Conservation (phyloP, 495 filamentous ascomycete genomes). For the Bacidia gigantensis region DNA sequence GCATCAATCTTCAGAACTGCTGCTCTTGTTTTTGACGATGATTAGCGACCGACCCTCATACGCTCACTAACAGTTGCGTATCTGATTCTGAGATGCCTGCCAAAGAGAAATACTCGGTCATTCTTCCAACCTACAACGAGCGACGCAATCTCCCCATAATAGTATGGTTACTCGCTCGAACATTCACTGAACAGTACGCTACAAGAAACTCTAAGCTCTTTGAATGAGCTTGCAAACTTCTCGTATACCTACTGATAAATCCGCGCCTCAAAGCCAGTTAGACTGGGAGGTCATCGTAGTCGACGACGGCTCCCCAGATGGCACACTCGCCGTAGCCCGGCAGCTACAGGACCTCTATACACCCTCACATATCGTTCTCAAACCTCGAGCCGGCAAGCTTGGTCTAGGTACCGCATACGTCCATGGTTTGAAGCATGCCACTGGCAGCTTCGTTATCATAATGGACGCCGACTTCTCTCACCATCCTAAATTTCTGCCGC, state of each 20-base stretch:
- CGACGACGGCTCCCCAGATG: constrained; percentile 94
- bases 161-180: constrained; percentile 79
- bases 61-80: neutral
- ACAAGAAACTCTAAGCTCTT: constrained; percentile 2
- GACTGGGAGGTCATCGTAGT: constrained; percentile 96
- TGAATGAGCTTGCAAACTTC: no score
- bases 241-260: constrained; percentile 1
- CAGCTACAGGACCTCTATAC: constrained; percentile 79
- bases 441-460: constrained; percentile 92
- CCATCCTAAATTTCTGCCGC: constrained; percentile 89
- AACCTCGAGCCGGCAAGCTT: constrained; percentile 82
- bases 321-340: constrained; percentile 75
- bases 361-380: constrained; percentile 61
- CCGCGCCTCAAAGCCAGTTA: constrained; percentile 48
- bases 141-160: constrained; percentile 93
- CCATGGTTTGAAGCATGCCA: constrained; percentile 75
- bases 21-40: neutral
- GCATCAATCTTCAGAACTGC: no score
- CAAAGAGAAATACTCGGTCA: constrained; percentile 82
- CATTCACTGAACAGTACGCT: constrained; percentile 68
- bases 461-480: constrained; percentile 99
- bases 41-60: constrained; percentile 1
- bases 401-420: constrained; percentile 95
- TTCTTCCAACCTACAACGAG: constrained; percentile 97
- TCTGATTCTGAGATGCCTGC: constrained; percentile 24